Percentiles rank a stretch among this genome's conserved stretches.
Evolutionary conservation across 1,284 basidiomycete genomes (phyloP).

Genomic region (Ceratobasidium sp.): DNA sequence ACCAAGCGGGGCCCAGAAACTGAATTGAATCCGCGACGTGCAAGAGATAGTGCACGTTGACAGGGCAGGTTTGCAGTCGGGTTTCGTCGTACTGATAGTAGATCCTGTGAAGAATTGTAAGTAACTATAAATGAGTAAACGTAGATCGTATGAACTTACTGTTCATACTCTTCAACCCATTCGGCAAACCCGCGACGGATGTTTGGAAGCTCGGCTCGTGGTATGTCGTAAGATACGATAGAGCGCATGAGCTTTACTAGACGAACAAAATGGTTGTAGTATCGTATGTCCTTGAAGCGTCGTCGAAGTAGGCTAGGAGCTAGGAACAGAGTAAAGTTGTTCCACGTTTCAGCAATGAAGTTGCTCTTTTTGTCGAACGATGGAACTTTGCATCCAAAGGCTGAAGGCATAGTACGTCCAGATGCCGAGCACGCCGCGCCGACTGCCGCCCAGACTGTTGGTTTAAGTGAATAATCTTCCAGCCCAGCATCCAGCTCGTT

Average conservation of each 20-base stretch:
- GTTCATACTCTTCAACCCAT: slow-evolving; percentile 64
- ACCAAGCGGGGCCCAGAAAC: slow-evolving; percentile 59
- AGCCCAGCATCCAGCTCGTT: no score
- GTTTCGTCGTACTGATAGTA: no score
- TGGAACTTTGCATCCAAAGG: slow-evolving; percentile 59
- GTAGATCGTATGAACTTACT: slow-evolving; percentile 53
- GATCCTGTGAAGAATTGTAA: slow-evolving; percentile 53
- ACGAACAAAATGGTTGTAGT: slow-evolving; percentile 62
- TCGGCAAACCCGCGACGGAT: slow-evolving; percentile 57
- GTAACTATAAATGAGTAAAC: not conserved
- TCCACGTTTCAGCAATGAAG: slow-evolving; percentile 59
- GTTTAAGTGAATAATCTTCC: no score
- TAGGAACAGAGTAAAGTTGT: slow-evolving; percentile 57
- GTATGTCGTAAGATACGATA: no score
- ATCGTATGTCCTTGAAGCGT: slow-evolving; percentile 55
- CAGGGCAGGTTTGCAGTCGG: slow-evolving; percentile 59
- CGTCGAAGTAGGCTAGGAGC: no score
- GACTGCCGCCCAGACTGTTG: no score
- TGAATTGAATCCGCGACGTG: slow-evolving; percentile 59
- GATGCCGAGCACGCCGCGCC: no score
- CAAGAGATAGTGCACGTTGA: slow-evolving; percentile 61
- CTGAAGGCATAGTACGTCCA: slow-evolving; percentile 61
- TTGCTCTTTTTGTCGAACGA: slow-evolving; percentile 59
- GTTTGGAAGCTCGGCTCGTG: slow-evolving; percentile 54
- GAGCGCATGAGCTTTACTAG: no score